Evolutionary conservation across 306 rosid genomes (phyloP).

Genomic region (Abrus precatorius): DNA sequence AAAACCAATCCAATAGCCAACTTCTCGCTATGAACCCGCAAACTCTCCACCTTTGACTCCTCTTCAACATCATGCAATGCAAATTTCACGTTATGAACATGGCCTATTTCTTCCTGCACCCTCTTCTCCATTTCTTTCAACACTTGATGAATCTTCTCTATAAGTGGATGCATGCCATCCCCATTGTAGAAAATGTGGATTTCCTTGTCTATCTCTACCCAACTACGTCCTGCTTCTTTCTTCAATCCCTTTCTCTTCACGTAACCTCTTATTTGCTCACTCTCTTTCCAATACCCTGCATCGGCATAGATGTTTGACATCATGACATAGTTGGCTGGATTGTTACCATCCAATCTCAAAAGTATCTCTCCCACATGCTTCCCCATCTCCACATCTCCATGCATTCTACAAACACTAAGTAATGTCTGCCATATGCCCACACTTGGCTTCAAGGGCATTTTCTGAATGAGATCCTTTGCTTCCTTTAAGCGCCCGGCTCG

Average conservation of each 20-base stretch:
- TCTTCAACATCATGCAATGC: slow-evolving; percentile 73
- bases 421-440: slow-evolving; percentile 73
- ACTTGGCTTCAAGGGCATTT: slow-evolving; percentile 68
- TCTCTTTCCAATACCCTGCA: slow-evolving; percentile 70
- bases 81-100: slow-evolving; percentile 58
- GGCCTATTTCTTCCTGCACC: slow-evolving; percentile 63
- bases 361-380: slow-evolving; percentile 66
- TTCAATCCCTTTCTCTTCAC: slow-evolving; percentile 63
- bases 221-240: slow-evolving; percentile 75
- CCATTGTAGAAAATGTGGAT: slow-evolving; percentile 69
- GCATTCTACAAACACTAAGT: slow-evolving; percentile 71
- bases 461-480: slow-evolving; percentile 64
- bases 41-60: slow-evolving; percentile 72
- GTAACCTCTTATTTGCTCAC: slow-evolving; percentile 59
- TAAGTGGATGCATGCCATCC: slow-evolving; percentile 59
- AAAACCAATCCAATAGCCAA: slow-evolving; percentile 76
- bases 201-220: slow-evolving; percentile 75
- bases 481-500: slow-evolving; percentile 64
- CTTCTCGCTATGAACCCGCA: slow-evolving; percentile 75
- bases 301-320: slow-evolving; percentile 69
- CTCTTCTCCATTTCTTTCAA: slow-evolving; percentile 67
- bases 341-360: slow-evolving; percentile 56
- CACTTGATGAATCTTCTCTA: slow-evolving; percentile 58
- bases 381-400: slow-evolving; percentile 65
- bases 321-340: slow-evolving; percentile 71